Conservation (phyloP, 441 rosid genomes). For the Pelargonium australe region DNA sequence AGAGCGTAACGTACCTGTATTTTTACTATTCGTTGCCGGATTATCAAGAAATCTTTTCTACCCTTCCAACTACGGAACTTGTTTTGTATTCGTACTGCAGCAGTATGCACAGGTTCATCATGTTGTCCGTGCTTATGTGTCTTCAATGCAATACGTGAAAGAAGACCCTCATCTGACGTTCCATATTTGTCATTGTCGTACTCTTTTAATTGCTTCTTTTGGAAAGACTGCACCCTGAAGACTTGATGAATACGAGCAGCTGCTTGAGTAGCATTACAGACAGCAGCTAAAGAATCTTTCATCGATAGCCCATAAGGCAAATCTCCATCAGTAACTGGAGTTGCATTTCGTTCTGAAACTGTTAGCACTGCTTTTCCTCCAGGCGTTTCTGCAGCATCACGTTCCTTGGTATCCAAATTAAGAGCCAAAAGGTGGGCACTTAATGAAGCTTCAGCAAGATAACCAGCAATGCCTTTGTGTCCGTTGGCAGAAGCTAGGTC, state of each 20-base stretch:
- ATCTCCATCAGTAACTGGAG: constrained; percentile 39
- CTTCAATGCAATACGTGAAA: constrained; percentile 58
- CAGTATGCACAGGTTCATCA: constrained; percentile 59
- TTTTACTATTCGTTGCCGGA: constrained; percentile 66
- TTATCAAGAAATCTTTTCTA: constrained; percentile 65
- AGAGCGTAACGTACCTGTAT: constrained; percentile 54
- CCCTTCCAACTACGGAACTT: constrained; percentile 86
- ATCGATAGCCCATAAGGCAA: constrained; percentile 47
- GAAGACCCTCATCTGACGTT: constrained; percentile 56
- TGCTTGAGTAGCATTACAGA: constrained; percentile 73
- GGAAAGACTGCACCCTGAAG: constrained; percentile 87
- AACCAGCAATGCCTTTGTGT: constrained; percentile 90
- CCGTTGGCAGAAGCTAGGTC: constrained; percentile 80
- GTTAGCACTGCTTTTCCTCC: constrained; percentile 42
- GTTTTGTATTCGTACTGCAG: constrained; percentile 77
- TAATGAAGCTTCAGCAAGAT: constrained; percentile 71
- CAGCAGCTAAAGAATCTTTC: constrained; percentile 74
- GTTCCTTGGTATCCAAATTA: constrained; percentile 44
- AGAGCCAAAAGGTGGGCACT: constrained; percentile 51
- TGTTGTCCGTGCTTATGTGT: constrained; percentile 41
- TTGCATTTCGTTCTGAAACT: constrained; percentile 36
- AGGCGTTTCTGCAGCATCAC: constrained; percentile 23
- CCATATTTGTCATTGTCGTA: constrained; percentile 40
- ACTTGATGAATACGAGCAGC: constrained; percentile 82
- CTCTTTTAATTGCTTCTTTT: constrained; percentile 65